phyloP scores from a whole-genome alignment of 805 yeast genomes.

The Candida berthetii region DNA sequence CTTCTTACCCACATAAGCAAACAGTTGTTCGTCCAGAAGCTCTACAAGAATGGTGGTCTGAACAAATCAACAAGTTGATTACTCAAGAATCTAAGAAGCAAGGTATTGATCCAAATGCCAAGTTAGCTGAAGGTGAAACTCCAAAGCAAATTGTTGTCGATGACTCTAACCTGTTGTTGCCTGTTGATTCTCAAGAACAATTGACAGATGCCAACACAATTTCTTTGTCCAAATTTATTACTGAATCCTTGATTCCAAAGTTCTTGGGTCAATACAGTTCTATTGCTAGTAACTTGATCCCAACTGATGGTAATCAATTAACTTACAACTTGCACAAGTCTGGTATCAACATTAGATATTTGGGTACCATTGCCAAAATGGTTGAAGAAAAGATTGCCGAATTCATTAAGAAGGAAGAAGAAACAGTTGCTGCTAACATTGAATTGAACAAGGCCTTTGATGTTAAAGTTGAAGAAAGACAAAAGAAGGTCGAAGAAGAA shows the following conservation, averaged over 20 bases:
- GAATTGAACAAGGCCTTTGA: constrained; percentile 13
- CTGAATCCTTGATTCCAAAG: constrained; percentile 52
- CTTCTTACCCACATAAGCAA: constrained; percentile 74
- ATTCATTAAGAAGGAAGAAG: constrained; percentile 20
- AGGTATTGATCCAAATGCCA: constrained; percentile 15
- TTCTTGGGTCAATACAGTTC: constrained; percentile 45
- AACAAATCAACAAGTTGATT: constrained; percentile 42
- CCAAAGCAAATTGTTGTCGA: constrained; percentile 49
- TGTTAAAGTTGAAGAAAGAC: constrained; percentile 10
- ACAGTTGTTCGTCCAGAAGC: constrained; percentile 81
- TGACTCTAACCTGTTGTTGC: constrained; percentile 34
- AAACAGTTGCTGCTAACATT: constrained; percentile 9
- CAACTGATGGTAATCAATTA: constrained; percentile 79
- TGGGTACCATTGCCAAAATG: constrained; percentile 53
- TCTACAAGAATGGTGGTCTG: constrained; percentile 83
- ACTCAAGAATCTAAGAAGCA: constrained; percentile 26
- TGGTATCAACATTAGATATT: constrained; percentile 87
- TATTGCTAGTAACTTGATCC: constrained; percentile 40
- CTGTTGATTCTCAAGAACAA: constrained; percentile 45
- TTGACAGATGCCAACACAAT: constrained; percentile 49
- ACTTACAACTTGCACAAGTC: constrained; percentile 60
- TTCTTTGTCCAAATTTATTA: constrained; percentile 61
- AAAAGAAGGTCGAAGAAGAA: constrained; percentile 10
- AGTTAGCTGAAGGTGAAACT: constrained; percentile 24
- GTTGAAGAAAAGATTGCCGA: constrained; percentile 21